Base-by-base conservation (phyloP, 257 asterid genomes). In the Osmanthus fragrans region DNA sequence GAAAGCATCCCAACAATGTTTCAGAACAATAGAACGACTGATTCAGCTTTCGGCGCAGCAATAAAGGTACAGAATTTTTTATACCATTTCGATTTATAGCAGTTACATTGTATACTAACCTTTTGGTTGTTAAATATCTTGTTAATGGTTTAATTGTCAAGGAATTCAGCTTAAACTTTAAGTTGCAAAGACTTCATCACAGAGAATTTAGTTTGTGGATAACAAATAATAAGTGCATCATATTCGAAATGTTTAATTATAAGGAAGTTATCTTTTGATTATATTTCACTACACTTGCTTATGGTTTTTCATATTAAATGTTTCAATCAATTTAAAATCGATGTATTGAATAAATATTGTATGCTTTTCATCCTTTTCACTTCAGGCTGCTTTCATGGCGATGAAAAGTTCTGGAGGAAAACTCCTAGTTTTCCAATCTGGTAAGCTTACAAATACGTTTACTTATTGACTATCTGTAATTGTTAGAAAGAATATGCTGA, bases 21-120 rank as follows among this genome's bases (percentile, higher is more conserved):
- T 82, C 91, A 93, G 83, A 90, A 85, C 79, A 93, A 80, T 76
- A 89, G 90, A 85, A 91, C 79, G 80, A 90, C 93, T 77, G 99
- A 96, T 81, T 96, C 99, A 71, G 90, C 99, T 40, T 90, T 93
- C 80, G 94, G 99, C 65, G 98, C 98, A 83, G 98, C 98, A 68
- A 87, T 89, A 74, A 87, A 93, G 98, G 99, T 90, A 88, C 76
- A 81, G 13, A 63, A 23, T 19, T 54, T 40, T 40, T 40, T 9
- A 40, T 40, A 40, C 47, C 15, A 40, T 40, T 40, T 40, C 4
- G 15, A 40, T 40, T 63, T 63, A 23, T 63, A 12, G 19, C 32
- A 63, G 29, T 8, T 25, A 23, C 69, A 63, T 60, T 63, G 27
- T 63, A 63, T 63, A 2, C 7, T 12, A 21, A 63, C 33, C 3